Evolutionary conservation across 306 rosid genomes (phyloP).

Genomic region (Phaseolus lunatus): DNA sequence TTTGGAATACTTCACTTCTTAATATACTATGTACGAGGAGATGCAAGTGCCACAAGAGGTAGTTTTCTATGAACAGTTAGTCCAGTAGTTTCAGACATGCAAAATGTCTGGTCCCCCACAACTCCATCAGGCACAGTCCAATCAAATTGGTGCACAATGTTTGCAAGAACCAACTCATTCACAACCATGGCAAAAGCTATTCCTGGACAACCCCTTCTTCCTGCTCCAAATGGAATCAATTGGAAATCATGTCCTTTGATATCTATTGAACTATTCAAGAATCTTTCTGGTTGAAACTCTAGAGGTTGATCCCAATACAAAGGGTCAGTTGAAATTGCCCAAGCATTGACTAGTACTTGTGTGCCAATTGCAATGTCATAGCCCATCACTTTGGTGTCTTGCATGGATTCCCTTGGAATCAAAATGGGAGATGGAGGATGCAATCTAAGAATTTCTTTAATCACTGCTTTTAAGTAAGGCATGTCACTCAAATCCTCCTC

Average conservation of each 20-base stretch:
- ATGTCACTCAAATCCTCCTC: conserved; percentile 29
- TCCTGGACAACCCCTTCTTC: conserved; percentile 17
- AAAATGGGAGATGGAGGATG: conserved; percentile 40
- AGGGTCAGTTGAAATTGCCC: conserved; percentile 35
- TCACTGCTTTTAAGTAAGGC: conserved; percentile 36
- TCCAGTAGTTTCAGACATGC: conserved; percentile 25
- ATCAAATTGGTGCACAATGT: conserved; percentile 31
- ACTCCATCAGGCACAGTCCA: conserved; percentile 32
- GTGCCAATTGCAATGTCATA: conserved; percentile 39
- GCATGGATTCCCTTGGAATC: conserved; percentile 37
- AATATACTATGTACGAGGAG: neutral
- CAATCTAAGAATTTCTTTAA: conserved; percentile 37
- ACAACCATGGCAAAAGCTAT: conserved; percentile 16
- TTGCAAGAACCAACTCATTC: conserved; percentile 19
- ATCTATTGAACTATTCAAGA: conserved; percentile 2
- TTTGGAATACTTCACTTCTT: neutral
- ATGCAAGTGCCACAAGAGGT: conserved; percentile 24
- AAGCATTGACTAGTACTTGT: conserved; percentile 27
- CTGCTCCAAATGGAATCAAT: neutral
- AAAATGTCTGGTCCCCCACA: neutral
- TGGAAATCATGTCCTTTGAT: conserved; percentile 10
- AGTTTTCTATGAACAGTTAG: conserved; percentile 15
- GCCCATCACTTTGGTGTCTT: conserved; percentile 12
- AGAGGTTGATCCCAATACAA: neutral
- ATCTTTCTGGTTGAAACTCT: conserved; percentile 9